Evolutionary conservation across 2,329 filamentous ascomycete species (phyloP).

Genomic region (Trichoderma polysporum): DNA sequence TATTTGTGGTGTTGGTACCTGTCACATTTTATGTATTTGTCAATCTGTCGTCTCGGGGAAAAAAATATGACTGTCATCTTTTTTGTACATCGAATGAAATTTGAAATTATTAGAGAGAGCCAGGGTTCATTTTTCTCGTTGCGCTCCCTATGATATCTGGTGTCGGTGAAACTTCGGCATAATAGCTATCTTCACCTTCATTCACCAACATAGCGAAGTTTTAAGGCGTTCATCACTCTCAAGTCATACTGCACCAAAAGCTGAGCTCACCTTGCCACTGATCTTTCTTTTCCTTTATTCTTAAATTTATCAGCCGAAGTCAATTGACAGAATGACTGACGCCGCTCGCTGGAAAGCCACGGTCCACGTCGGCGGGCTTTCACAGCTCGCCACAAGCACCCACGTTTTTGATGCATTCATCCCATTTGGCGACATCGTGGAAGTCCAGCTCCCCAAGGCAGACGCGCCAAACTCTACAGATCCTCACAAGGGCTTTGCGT

Average conservation of each 20-base stretch:
- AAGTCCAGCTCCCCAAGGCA: conserved; percentile 86
- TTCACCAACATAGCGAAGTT: not conserved
- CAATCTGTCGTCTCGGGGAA: not conserved
- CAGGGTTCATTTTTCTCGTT: too few relatives aligned
- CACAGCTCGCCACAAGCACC: conserved; percentile 70
- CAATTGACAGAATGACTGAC: conserved; percentile 67
- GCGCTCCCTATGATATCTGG: not conserved
- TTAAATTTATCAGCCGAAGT: not conserved
- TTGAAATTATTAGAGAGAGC: too few relatives aligned
- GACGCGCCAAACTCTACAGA: conserved; percentile 77
- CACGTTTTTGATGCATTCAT: conserved; percentile 89
- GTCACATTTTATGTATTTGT: not conserved
- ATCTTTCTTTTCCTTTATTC: not conserved
- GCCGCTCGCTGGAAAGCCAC: conserved; percentile 83
- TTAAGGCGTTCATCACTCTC: conserved; percentile 1
- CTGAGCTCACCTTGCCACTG: too few relatives aligned
- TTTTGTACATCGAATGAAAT: too few relatives aligned
- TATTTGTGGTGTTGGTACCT: not conserved
- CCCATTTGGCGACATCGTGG: conserved; percentile 92
- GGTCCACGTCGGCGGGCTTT: conserved; percentile 86
- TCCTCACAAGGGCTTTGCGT: conserved; percentile 87
- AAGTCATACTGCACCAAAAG: not conserved
- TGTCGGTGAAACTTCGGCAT: conserved; percentile 3
- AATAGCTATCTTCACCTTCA: not conserved
- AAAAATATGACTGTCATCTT: not conserved